Base-by-base conservation (phyloP, 129 eudicot species). In the Ambrosia artemisiifolia region DNA sequence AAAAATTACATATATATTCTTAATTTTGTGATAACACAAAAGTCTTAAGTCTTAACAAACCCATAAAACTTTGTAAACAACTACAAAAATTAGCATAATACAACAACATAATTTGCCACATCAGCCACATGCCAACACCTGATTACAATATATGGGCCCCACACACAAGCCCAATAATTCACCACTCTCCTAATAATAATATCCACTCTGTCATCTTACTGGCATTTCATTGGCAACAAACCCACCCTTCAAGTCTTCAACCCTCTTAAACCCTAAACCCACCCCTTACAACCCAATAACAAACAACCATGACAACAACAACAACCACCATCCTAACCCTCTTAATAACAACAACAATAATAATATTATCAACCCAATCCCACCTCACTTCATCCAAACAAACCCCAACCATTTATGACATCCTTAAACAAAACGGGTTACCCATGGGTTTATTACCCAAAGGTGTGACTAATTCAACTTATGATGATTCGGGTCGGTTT, bases 391-490 rank as follows among this genome's bases (percentile, higher is more conserved):
- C 1, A 36, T 57, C 77, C 3, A 81, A 81, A 11, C 70, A 71
- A 51, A 5, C 77, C 2, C 28, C 70, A 18, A 78, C 96, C 4
- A 86, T 92, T 18, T 93, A 90, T 73, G 92, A 87, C 16, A 85
- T 76, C 11, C 85, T 93, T 2, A 74, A 74, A 67, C 66, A 78
- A 11, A 79, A 90, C 65, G 91, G 88, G 0, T 66, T 93, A 60
- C 98, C 98, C 8, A 81, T 76, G 71, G 98, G 98, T 0, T 69
- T 93, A 16, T 63, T 93, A 19, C 98, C 98, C 0, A 87, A 93
- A 50, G 95, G 92, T 33, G 91, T 93, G 7, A 87, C 75, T 18
- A 69, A 93, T 51, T 90, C 73, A 69, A 83, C 77, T 35, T 44
- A 83, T 0, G 87, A 84, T 13, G 79, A 65, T 11, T 85, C 85